Evolutionary conservation across 331 rosid species (phyloP).

Genomic region (Pyrus hybrid): DNA sequence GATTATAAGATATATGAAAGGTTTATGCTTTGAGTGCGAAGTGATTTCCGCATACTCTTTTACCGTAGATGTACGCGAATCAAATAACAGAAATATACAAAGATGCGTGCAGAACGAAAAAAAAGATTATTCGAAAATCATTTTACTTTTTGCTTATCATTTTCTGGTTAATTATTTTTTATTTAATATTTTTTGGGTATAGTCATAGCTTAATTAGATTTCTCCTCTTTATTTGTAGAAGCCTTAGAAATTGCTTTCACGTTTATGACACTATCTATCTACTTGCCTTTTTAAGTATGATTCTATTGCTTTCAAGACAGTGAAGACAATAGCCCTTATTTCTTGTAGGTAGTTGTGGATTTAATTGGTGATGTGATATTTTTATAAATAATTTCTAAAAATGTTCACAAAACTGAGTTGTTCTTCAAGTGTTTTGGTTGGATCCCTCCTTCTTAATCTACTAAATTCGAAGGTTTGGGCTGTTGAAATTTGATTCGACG

Average conservation of each 20-base stretch:
- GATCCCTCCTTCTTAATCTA: no score
- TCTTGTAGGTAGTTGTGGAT: neutral
- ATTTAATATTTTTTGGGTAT: no score
- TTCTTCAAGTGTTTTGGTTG: no score
- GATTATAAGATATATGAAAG: neutral
- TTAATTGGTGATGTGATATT: neutral
- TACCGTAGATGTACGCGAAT: fast-evolving
- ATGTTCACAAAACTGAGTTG: no score
- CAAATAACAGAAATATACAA: no score
- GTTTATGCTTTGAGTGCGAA: neutral
- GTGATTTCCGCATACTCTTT: neutral
- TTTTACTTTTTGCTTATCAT: neutral
- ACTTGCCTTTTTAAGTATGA: neutral
- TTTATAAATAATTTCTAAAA: neutral
- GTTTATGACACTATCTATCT: neutral
- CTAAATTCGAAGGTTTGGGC: fast-evolving
- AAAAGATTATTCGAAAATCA: neutral
- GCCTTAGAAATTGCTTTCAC: neutral
- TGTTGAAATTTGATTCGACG: no score
- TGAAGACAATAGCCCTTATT: neutral
- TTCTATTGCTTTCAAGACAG: neutral
- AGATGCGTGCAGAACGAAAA: no score
- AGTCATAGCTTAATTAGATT: neutral
- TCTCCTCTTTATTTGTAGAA: neutral
- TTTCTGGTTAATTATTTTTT: neutral